Evolutionary conservation across 2,329 filamentous ascomycete species (phyloP), one percentile per base, ranked within the genome.

Genomic region (Trichoderma citrinoviride): DNA sequence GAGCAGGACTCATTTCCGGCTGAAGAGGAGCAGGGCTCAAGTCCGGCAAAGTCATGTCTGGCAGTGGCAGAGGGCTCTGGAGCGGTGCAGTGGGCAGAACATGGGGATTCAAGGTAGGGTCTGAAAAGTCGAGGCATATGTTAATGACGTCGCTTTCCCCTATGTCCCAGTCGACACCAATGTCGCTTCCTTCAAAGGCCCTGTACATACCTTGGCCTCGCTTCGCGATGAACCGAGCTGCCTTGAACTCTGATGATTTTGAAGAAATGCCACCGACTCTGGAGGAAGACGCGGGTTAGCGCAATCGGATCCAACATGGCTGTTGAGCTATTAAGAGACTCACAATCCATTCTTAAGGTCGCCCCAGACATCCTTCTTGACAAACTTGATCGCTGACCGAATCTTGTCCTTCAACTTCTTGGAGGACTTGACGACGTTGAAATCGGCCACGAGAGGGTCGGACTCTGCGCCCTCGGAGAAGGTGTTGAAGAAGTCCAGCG

Each of bases 401-500:
- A 66, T 44, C 40, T 53, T 56, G 23, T 56, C 50, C 17, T 54
- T 66, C 52, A 66, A 21, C 52, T 55, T 44, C 57, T 55, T 66
- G 37, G 64, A 66, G 14, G 64, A 61, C 64, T 66, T 66, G 58
- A 62, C 57, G 7, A 54, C 33, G 12, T 54, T 29, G 33, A 66
- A 66, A 23, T 66, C 54, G 23, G 64, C 64, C 37, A 62, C 37
- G 5, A 40, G 50, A 21, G 43, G 37, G n/a, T 66, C 50, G 5
- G 52, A 44, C 29, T 66, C 52, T 19, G 52, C 37, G n/a, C 64
- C 58, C 8, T 66, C 64, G 8, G 64, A 55, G 17, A 44, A 66
- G 52, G 58, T 44, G n/a, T 66, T 66, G 64, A 66, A 66, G 37
- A 62, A 66, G 52, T 66, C 64, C 7, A 66, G 43, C 8, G 64